Base-by-base conservation (phyloP, 192 early-diverging fungal genomes). In the Entrophospora sp. region DNA sequence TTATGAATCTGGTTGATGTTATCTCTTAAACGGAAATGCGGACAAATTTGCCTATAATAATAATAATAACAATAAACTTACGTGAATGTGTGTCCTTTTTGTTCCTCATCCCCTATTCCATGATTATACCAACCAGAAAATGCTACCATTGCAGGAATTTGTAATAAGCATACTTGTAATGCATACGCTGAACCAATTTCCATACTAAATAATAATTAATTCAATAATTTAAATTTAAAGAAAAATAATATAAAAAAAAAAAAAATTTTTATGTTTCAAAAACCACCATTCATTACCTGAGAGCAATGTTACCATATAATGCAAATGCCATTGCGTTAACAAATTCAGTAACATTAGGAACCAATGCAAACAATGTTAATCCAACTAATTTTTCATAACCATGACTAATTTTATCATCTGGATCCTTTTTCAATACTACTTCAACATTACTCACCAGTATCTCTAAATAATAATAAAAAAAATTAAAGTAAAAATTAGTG, bases 171-270 rank as follows among this genome's bases (percentile, higher is more conserved):
- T 3, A 94, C 93, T 70, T 98, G 96, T 44, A 96, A 84, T 1
- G 92, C 91, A 71, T 98, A 98, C 0, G 92, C 92, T 14, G 93
- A 95, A 32, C 91, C 94, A 64, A 98, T 96, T 77, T 98, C 96
- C 69, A 98, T 84, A 42, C 64, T 61, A 32, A 18, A 55, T 22
- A 18, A 9, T 32, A 34, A 56, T 31, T 46, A 20, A 46, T 5
- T 46, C 7, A 46, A 7, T 46, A 4, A 22, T 44, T 44, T 44
- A 44, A n/a, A 46, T 46, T 46, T 46, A 22, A 46, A 46, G n/a
- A 20, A n/a, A 46, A 20, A 2, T 46, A 20, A n/a, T n/a, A n/a
- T n/a, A n/a, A n/a, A n/a, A n/a, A n/a, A n/a, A n/a, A n/a, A n/a
- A n/a, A n/a, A n/a, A n/a, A 7, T 10, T 42, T 42, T 16, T 10